Percentiles rank a stretch among this genome's conserved stretches.
Evolutionary conservation across 495 filamentous ascomycete genomes (phyloP).

Genomic region (Hyaloscypha bicolor): DNA sequence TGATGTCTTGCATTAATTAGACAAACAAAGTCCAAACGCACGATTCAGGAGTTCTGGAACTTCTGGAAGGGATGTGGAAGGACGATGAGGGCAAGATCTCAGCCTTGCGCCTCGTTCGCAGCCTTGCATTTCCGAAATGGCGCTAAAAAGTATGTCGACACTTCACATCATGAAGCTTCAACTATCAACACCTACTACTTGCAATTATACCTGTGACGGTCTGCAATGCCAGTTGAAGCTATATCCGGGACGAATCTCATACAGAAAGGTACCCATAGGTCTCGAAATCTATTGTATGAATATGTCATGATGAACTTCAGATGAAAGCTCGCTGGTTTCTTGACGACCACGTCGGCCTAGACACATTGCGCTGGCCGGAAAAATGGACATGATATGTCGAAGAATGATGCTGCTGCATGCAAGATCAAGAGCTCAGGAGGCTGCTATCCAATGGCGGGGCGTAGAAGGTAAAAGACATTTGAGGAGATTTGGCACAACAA

Average conservation of each 20-base stretch:
- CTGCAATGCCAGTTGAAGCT: not conserved
- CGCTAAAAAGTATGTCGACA: not conserved
- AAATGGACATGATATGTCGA: not conserved
- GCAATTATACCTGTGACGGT: not conserved
- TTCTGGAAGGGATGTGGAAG: not conserved
- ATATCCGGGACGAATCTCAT: not conserved
- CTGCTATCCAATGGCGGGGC: not conserved
- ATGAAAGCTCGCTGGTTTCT: not conserved
- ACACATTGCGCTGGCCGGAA: not conserved
- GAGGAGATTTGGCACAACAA: slow-evolving; percentile 8
- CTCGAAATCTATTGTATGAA: not conserved
- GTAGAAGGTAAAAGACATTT: not conserved
- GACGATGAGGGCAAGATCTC: not conserved
- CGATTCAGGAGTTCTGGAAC: not conserved
- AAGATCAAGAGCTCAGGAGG: not conserved
- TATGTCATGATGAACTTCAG: not conserved
- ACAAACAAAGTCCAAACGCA: not conserved
- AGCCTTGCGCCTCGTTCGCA: slow-evolving; percentile 2
- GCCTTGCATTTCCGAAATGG: not conserved
- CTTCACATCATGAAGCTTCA: not conserved
- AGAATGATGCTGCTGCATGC: not conserved
- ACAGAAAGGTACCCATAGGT: not conserved
- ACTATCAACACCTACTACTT: not conserved
- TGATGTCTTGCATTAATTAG: not conserved
- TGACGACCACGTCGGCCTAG: not conserved